Evolutionary conservation across 2,329 filamentous ascomycete species (phyloP).

Genomic region (Colletotrichum trifolii): DNA sequence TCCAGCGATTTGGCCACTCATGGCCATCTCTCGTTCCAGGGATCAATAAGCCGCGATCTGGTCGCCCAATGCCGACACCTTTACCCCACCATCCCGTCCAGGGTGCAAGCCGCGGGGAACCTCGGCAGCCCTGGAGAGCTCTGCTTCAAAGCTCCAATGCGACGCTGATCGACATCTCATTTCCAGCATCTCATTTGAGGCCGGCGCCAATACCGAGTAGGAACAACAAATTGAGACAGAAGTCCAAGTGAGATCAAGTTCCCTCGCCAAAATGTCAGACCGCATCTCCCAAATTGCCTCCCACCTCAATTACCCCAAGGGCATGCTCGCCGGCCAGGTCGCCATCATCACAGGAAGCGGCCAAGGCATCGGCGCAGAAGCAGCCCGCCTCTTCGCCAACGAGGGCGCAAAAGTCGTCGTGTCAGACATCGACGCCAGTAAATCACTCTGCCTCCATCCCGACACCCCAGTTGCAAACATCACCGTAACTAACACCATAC

Average conservation of each 20-base stretch:
- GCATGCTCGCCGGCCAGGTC: conserved; percentile 81
- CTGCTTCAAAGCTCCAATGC: conserved; percentile 9
- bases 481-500: conserved; percentile 1
- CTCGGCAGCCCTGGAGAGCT: conserved; percentile 34
- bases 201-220: no score
- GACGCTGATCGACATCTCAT: background rate
- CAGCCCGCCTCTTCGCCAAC: conserved; percentile 84
- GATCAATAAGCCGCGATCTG: background rate
- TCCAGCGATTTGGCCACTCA: no score
- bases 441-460: conserved; percentile 39
- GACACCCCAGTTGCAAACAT: no score
- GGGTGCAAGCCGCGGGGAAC: conserved; percentile 36
- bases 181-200: background rate
- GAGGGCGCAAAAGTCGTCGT: conserved; percentile 88
- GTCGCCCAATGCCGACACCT: conserved; percentile 19
- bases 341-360: conserved; percentile 90
- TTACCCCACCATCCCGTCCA: conserved; percentile 24
- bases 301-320: conserved; percentile 85
- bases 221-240: no score
- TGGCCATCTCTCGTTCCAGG: no score
- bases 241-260: no score
- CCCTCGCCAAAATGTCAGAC: conserved; percentile 56
- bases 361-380: conserved; percentile 89
- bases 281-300: conserved; percentile 77
- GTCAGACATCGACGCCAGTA: conserved; percentile 82